Evolutionary conservation across 2,329 filamentous ascomycete species (phyloP), one percentile per base, ranked within the genome.

Genomic region (Cladosporium phlei): DNA sequence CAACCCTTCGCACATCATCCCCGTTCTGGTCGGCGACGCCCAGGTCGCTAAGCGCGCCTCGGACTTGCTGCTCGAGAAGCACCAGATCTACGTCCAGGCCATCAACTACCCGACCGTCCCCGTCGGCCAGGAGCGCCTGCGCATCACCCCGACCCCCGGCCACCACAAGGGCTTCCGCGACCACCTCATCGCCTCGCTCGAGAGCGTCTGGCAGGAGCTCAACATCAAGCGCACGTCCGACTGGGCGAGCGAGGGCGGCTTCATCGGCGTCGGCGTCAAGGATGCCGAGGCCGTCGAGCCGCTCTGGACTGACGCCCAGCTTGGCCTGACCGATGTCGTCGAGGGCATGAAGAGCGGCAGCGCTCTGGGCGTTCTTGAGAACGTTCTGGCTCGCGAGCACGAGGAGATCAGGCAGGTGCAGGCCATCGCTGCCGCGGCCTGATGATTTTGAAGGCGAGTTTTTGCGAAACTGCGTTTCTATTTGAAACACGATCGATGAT

Each of bases 31-130:
- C 39, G 93, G 93, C 49, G 93, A 95, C 61, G 93, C 93, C 37
- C 90, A 93, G 69, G 73, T 94, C 30, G 93, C 93, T 50, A 96
- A 93, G 76, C 77, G 84, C 58, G 93, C 93, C 6, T 95, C 88
- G 19, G 93, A 98, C 65, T 82, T 95, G 73, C 81, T 98, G 17
- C 79, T 98, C 11, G 82, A 86, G 56, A 85, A 95, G 56, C 86
- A 95, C 73, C 80, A 83, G 52, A 96, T 98, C 64, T 98, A 98
- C 65, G 93, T 98, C 20, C 93, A 98, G 71, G 89, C 88, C 46
- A 97, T 98, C 78, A 98, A 98, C 73, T 97, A 97, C 70, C 93
- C 93, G 2, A 98, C 93, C 42, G 93, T 98, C 2, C 93, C 93
- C 2, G 88, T 95, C 5, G 93, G 93, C n/a, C 90, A 98, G 73